Evolutionary conservation across 208 protist genomes (phyloP).

Genomic region (Blechomonas ayalai): DNA sequence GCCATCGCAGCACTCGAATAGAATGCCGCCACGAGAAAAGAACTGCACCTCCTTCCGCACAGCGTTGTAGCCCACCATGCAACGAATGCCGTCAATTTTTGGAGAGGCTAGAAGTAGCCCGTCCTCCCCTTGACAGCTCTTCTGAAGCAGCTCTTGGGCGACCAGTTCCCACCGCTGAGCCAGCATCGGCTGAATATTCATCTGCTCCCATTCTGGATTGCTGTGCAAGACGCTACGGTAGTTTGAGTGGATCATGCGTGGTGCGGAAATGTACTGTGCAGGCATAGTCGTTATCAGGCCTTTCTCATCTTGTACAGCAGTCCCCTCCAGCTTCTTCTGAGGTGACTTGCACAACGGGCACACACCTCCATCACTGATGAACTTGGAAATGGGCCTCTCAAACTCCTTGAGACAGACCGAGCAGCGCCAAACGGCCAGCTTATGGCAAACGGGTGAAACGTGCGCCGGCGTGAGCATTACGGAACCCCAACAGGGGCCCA

Average conservation of each 20-base stretch:
- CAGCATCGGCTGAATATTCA: conserved; percentile 85
- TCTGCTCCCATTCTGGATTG: conserved; percentile 78
- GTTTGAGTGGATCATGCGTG: conserved; percentile 82
- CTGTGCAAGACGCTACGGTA: conserved; percentile 69
- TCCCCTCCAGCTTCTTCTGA: conserved; percentile 30
- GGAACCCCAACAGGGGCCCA: conserved; percentile 78
- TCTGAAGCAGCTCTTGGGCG: conserved; percentile 27
- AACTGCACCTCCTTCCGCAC: conserved; percentile 58
- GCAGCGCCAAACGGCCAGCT: conserved; percentile 82
- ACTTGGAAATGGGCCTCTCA: conserved; percentile 59
- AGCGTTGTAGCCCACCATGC: conserved; percentile 72
- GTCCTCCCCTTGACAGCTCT: conserved; percentile 8
- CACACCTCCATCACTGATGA: conserved; percentile 62
- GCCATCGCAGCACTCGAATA: conserved; percentile 78
- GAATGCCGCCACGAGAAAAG: conserved; percentile 80
- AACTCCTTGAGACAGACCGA: conserved; percentile 75
- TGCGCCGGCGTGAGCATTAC: conserved; percentile 80
- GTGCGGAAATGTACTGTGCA: conserved; percentile 46
- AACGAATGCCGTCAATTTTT: conserved; percentile 88
- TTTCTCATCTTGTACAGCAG: conserved; percentile 11
- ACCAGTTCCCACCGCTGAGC: conserved; percentile 79
- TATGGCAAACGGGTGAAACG: conserved; percentile 47
- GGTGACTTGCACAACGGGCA: conserved; percentile 75
- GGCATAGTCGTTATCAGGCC: conserved; percentile 14
- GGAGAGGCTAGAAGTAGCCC: conserved; percentile 69